Conservation (phyloP, 768 basidiomycete species). For the Tulasnella sp. region DNA sequence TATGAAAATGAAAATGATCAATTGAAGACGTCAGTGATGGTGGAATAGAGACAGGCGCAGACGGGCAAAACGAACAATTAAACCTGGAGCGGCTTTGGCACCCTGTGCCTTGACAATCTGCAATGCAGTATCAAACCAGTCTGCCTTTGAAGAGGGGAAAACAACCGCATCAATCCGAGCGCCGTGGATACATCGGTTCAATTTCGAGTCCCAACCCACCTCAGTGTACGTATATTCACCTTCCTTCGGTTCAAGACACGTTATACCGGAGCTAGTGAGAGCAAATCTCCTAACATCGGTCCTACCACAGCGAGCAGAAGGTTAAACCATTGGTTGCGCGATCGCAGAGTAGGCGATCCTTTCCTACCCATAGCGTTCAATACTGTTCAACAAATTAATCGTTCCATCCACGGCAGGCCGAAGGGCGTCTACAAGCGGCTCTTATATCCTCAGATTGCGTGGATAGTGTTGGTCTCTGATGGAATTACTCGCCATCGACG, state of each 20-base stretch:
- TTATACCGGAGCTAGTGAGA: background rate
- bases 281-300: background rate
- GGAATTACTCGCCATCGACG: slow-evolving; percentile 31
- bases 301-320: background rate
- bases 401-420: slow-evolving; percentile 52
- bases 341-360: too few species aligned
- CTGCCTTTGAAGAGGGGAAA: background rate
- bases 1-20: too few species aligned
- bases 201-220: background rate
- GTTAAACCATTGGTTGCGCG: too few species aligned
- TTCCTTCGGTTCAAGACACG: background rate
- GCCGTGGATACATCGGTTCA: too few species aligned
- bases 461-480: too few species aligned
- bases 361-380: slow-evolving; percentile 42
- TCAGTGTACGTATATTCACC: slow-evolving; percentile 10
- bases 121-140: slow-evolving; percentile 15
- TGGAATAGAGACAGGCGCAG: too few species aligned
- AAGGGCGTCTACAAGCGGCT: slow-evolving; percentile 43
- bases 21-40: too few species aligned
- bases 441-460: background rate
- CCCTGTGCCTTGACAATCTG: background rate
- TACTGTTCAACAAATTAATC: slow-evolving; percentile 43
- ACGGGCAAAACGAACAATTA: background rate
- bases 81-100: background rate
- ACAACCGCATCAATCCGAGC: too few species aligned